Percentiles rank a stretch among this genome's conserved stretches.
Conservation (phyloP, 2,329 filamentous ascomycete species). For the Salinomyces thailandicus region DNA sequence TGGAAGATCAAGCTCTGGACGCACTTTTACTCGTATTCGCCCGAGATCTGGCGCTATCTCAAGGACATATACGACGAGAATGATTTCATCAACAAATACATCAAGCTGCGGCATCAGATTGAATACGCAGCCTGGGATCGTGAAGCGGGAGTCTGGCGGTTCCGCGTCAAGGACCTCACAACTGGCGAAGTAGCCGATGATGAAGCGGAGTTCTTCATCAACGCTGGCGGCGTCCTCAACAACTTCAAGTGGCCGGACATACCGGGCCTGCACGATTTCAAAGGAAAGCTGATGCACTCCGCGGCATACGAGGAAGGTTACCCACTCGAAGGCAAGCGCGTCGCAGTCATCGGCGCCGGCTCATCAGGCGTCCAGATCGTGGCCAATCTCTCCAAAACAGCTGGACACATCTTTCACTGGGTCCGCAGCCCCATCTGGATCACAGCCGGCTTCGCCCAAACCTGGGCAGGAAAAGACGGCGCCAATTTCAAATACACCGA, state of each 20-base stretch:
- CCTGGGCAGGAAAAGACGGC: conserved; percentile 37
- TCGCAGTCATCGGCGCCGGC: conserved; percentile 35
- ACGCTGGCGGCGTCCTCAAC: conserved; percentile 36
- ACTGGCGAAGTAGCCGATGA: conserved; percentile 26
- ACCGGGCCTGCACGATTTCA: conserved; percentile 32
- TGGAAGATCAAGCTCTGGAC: conserved; percentile 42
- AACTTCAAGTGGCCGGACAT: conserved; percentile 37
- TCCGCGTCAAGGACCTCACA: conserved; percentile 27
- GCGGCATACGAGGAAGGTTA: conserved; percentile 34
- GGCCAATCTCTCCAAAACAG: conserved; percentile 30
- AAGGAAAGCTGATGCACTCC: conserved; percentile 35
- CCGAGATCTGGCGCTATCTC: conserved; percentile 41
- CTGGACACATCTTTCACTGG: conserved; percentile 31
- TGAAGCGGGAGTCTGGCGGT: conserved; percentile 29
- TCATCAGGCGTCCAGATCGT: conserved; percentile 35
- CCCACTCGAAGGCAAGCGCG: conserved; percentile 28
- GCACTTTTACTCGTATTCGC: conserved; percentile 38
- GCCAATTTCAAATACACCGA: conserved; percentile 38
- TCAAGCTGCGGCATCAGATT: conserved; percentile 38
- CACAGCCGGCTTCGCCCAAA: conserved; percentile 38
- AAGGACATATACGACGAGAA: conserved; percentile 36
- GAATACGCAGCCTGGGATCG: conserved; percentile 36
- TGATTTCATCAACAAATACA: conserved; percentile 35
- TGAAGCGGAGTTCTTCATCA: conserved; percentile 32
- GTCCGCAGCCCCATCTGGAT: conserved; percentile 39